Evolutionary conservation across 768 basidiomycete genomes (phyloP).

Genomic region (Pisolithus tinctorius): DNA sequence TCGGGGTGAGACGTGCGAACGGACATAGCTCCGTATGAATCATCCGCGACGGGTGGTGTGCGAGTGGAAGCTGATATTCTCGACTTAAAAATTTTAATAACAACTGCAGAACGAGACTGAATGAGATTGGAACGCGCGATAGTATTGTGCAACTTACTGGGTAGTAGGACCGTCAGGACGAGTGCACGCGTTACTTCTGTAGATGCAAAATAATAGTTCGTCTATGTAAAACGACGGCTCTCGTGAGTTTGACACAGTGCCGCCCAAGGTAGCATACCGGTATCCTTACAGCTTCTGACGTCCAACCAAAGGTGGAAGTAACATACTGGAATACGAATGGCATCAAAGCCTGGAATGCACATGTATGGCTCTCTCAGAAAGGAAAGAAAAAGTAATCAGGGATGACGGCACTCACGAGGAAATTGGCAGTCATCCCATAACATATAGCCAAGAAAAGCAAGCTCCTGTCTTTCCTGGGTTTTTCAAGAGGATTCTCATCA

Average conservation of each 20-base stretch:
- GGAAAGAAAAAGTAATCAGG: background rate
- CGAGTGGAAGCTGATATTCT: slow-evolving; percentile 22
- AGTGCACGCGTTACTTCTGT: slow-evolving; percentile 48
- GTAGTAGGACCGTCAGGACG: slow-evolving; percentile 51
- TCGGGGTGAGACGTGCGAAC: slow-evolving; percentile 1
- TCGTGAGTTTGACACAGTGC: slow-evolving; percentile 1
- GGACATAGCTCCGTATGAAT: slow-evolving; percentile 10
- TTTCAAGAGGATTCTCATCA: slow-evolving; percentile 34
- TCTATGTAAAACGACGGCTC: slow-evolving; percentile 27
- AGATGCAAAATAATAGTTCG: slow-evolving; percentile 68
- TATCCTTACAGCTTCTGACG: slow-evolving; percentile 48
- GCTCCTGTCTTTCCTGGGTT: slow-evolving; percentile 53
- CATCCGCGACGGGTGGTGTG: slow-evolving; percentile 10
- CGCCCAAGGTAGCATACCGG: background rate
- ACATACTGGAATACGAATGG: slow-evolving; percentile 62
- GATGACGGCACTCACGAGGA: slow-evolving; percentile 35
- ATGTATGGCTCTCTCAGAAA: background rate
- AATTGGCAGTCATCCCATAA: slow-evolving; percentile 39
- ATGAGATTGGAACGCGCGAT: background rate
- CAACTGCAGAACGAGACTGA: slow-evolving; percentile 29
- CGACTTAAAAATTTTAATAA: slow-evolving; percentile 49
- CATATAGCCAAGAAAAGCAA: slow-evolving; percentile 48
- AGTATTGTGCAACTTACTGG: slow-evolving; percentile 40
- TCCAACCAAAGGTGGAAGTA: slow-evolving; percentile 56
- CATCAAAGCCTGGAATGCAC: slow-evolving; percentile 42